A percentile compares a stretch with the other conserved stretches of the same genome.
Evolutionary conservation across 75 land plant genomes (phyloP).

Genomic region (Selaginella moellendorffii): DNA sequence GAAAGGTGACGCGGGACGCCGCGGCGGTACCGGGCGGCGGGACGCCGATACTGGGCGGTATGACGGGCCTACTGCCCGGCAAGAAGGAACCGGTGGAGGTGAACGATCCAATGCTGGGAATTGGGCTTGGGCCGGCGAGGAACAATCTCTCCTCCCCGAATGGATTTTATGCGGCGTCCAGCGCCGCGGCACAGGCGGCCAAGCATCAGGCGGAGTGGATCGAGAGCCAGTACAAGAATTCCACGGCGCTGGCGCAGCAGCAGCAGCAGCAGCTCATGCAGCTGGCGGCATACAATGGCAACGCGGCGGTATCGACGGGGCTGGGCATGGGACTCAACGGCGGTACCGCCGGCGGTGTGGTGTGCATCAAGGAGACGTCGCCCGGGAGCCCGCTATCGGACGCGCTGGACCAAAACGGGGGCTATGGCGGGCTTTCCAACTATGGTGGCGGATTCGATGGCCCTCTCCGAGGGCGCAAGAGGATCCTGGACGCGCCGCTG

Average conservation of each 20-base stretch:
- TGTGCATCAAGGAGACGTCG: neutral
- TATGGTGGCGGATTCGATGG: neutral
- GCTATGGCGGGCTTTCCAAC: slow-evolving; percentile 1
- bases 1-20: neutral
- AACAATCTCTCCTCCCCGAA: neutral
- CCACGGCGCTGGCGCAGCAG: neutral
- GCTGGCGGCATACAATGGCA: no score
- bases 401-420: no score
- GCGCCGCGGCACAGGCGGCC: neutral
- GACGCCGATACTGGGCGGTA: neutral
- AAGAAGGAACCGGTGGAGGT: neutral
- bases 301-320: no score
- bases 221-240: neutral
- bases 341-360: neutral
- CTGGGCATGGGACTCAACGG: neutral
- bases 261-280: neutral
- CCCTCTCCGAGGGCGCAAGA: neutral
- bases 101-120: neutral
- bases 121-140: neutral
- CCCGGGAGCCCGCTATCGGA: neutral
- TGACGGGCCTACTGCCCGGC: neutral
- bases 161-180: neutral
- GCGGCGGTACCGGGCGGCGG: neutral
- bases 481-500: slow-evolving; percentile 27
- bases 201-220: neutral